Evolutionary conservation across 768 basidiomycete species (phyloP).

Genomic region (Tephrocybe sp.): DNA sequence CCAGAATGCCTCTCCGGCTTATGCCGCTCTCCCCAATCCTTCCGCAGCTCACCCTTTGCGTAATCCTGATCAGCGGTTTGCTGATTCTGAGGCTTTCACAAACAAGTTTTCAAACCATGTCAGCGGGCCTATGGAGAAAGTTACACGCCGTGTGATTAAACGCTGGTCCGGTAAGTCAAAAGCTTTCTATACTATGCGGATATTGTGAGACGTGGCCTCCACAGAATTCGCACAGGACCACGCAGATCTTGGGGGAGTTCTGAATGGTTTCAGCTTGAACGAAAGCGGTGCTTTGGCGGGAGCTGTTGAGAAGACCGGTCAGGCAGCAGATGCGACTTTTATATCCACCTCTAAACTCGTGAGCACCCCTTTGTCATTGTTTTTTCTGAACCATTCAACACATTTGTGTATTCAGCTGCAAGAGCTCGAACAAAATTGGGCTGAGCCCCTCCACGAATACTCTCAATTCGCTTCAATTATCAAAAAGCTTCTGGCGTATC

Average conservation of each 20-base stretch:
- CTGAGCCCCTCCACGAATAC: slow-evolving; percentile 95
- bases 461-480: slow-evolving; percentile 93
- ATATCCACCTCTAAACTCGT: slow-evolving; percentile 90
- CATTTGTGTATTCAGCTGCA: slow-evolving; percentile 57
- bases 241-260: slow-evolving; percentile 84
- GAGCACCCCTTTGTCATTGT: slow-evolving; percentile 20
- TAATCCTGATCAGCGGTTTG: slow-evolving; percentile 90
- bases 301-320: slow-evolving; percentile 95
- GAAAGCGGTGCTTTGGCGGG: slow-evolving; percentile 71
- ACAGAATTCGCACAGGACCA: slow-evolving; percentile 83
- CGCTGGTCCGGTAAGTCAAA: slow-evolving; percentile 83
- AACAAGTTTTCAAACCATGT: slow-evolving; percentile 93
- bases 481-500: slow-evolving; percentile 89
- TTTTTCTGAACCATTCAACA: slow-evolving; percentile 7
- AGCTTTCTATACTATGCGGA: neutral
- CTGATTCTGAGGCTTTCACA: slow-evolving; percentile 95
- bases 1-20: slow-evolving; percentile 65
- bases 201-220: neutral
- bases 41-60: slow-evolving; percentile 86
- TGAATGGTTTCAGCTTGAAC: slow-evolving; percentile 92
- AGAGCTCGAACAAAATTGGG: slow-evolving; percentile 92
- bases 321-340: slow-evolving; percentile 92
- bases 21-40: slow-evolving; percentile 85
- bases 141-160: slow-evolving; percentile 87
- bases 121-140: slow-evolving; percentile 92